Evolutionary conservation across 768 basidiomycete genomes (phyloP), one percentile per base, ranked within the genome.

Genomic region (Kwoniella dejecticola): DNA sequence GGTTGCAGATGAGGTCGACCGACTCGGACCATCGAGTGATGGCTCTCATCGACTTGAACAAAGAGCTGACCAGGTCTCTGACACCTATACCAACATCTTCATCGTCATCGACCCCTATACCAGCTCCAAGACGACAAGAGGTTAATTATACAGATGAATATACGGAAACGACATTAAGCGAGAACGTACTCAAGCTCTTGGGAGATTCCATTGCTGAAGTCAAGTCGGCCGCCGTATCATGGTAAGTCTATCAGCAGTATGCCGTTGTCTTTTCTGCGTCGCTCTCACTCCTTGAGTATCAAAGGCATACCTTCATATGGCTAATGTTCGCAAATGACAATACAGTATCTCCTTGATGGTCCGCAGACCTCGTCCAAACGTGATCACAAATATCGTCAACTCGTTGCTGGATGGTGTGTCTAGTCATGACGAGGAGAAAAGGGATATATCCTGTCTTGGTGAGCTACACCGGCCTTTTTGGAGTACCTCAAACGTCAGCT

Each of bases 191-290:
- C 42, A 82, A 85, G 21, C 84, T 97, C 19, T 88, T 97, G 4
- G 89, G 90, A 74, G 96, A 99, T 81, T 89, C 88, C 80, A 97
- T 94, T 68, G 92, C 92, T 7, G 96, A 99, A 82, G 96, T 98
- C 66, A 98, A 98, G 83, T 96, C 96, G 74, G 89, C 91, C 77
- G 91, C 92, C 1, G 95, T 96, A 11, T 92, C 94, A 82, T 94
- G 92, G 95, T 90, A 69, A 54, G 84, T 76, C n/a, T n/a, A n/a
- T n/a, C n/a, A n/a, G n/a, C n/a, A n/a, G n/a, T 12, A 6, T 10
- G 23, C 4, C 5, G 24, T 27, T 15, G 7, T 29, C 13, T 38
- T 10, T n/a, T 27, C n/a, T 17, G 48, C 4, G 19, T 31, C 52
- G 33, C 33, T 30, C 13, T 33, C 52, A 15, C 23, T 5, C 23